phyloP scores from a whole-genome alignment of 495 filamentous ascomycete species.

The Cudoniella acicularis region DNA sequence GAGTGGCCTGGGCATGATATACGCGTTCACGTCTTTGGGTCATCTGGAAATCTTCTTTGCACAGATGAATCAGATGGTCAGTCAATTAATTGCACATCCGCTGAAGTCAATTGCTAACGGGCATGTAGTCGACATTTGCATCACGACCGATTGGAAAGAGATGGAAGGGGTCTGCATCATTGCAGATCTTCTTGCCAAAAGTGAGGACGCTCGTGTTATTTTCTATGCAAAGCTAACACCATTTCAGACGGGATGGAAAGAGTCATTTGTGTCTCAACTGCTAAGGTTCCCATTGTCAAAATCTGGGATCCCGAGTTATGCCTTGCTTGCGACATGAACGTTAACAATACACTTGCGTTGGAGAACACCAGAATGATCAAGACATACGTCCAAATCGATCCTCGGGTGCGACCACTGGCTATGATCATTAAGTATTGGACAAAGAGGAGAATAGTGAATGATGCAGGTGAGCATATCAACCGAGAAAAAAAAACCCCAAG shows the following conservation, averaged over 20 bases:
- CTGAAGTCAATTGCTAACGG: constrained; percentile 29
- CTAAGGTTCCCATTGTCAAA: constrained; percentile 97
- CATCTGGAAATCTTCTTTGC: constrained; percentile 91
- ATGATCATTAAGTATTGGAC: constrained; percentile 99
- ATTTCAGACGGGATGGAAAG: constrained; percentile 86
- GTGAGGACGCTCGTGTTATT: constrained; percentile 48
- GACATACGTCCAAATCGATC: constrained; percentile 92
- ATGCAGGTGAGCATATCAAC: constrained; percentile 83
- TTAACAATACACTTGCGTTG: constrained; percentile 91
- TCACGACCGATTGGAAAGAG: constrained; percentile 82
- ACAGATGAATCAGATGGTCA: constrained; percentile 95
- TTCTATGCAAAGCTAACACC: background rate
- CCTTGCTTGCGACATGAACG: constrained; percentile 96
- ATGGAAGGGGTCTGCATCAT: constrained; percentile 84
- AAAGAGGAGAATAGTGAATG: constrained; percentile 84
- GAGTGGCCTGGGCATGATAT: constrained; percentile 92
- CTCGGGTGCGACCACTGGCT: constrained; percentile 83
- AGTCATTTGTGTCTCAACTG: constrained; percentile 87
- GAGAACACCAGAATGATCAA: constrained; percentile 98
- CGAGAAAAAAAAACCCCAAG: background rate
- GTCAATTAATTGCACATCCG: constrained; percentile 26
- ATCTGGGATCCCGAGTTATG: constrained; percentile 94
- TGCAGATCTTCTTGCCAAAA: constrained; percentile 75
- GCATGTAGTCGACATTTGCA: constrained; percentile 86
- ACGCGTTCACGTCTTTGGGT: constrained; percentile 90